Conservation (phyloP, 208 protist genomes). For the Leishmania arabica region DNA sequence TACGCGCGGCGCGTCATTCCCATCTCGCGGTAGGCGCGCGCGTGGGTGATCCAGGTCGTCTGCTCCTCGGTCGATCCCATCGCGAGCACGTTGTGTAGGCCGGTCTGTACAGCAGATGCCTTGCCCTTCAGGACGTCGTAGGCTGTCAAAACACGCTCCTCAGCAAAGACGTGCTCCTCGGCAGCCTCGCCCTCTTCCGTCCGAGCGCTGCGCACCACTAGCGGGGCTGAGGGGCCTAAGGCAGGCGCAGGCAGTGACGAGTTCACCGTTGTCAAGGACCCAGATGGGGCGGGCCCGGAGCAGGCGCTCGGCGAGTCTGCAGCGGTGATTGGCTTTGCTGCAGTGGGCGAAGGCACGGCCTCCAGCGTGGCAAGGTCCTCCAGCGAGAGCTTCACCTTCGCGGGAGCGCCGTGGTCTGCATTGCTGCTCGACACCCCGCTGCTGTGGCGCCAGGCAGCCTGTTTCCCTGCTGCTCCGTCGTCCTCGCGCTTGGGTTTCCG, state of each 20-base stretch:
- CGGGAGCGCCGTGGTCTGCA: not conserved
- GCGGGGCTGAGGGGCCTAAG: not conserved
- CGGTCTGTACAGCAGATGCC: constrained; percentile 34
- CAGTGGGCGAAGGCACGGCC: not conserved
- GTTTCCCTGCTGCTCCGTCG: not conserved
- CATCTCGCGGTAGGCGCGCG: constrained; percentile 73
- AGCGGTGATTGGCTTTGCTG: not conserved
- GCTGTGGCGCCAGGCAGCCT: not conserved
- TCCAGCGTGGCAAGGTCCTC: constrained; percentile 50
- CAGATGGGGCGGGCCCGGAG: not conserved
- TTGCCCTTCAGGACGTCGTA: constrained; percentile 63
- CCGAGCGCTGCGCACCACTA: constrained; percentile 68
- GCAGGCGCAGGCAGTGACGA: not conserved
- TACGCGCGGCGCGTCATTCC: constrained; percentile 64
- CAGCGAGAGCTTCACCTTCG: constrained; percentile 37
- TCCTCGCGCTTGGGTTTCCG: constrained; percentile 12
- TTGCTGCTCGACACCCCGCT: not conserved
- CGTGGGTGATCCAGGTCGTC: constrained; percentile 84
- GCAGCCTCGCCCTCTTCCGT: constrained; percentile 66
- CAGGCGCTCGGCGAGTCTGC: not conserved
- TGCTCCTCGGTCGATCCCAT: constrained; percentile 85
- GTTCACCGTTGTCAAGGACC: not conserved
- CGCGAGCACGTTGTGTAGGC: constrained; percentile 57
- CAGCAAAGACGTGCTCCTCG: constrained; percentile 71
- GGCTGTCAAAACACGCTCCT: constrained; percentile 73